Conservation (phyloP, 2,329 filamentous ascomycete species). For the Penicillium sp. region DNA sequence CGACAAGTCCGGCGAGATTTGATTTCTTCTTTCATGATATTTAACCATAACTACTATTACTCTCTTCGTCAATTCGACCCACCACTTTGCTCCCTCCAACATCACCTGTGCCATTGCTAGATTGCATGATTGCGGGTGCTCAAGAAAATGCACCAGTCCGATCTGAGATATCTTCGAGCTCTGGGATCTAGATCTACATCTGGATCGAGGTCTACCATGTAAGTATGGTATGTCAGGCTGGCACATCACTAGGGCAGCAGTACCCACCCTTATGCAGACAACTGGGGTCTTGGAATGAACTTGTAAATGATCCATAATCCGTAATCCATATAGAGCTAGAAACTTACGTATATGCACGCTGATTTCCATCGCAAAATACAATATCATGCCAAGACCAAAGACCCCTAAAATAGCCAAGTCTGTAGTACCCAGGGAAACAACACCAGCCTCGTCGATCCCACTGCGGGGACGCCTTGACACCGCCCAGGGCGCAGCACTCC, state of each 20-base stretch:
- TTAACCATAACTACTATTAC: slow-evolving; percentile 13
- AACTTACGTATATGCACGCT: neutral
- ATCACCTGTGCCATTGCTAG: neutral
- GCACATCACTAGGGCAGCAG: neutral
- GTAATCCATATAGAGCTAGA: neutral
- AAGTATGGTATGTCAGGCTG: neutral
- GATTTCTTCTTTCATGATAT: slow-evolving; percentile 20
- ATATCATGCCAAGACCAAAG: slow-evolving; percentile 5
- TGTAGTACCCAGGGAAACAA: neutral
- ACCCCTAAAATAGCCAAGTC: neutral
- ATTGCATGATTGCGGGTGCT: neutral
- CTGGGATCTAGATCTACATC: neutral
- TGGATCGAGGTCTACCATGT: neutral
- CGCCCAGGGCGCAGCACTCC: slow-evolving; percentile 10
- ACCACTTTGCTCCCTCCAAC: slow-evolving; percentile 9
- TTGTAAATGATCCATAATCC: too few species aligned
- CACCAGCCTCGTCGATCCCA: slow-evolving; percentile 19
- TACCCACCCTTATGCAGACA: slow-evolving; percentile 5
- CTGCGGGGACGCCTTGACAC: slow-evolving; percentile 23
- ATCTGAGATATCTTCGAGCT: neutral
- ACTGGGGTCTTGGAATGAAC: neutral
- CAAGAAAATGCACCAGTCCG: too few species aligned
- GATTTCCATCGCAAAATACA: neutral
- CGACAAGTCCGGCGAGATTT: slow-evolving; percentile 7
- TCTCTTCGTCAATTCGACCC: slow-evolving; percentile 8